A percentile compares a stretch with the other conserved stretches of the same genome.
These are phyloP conservation scores for Laetiporus sulphureus DNA, from an alignment of 1,284 basidiomycete genomes.

Conservation along the genomic window DNA sequence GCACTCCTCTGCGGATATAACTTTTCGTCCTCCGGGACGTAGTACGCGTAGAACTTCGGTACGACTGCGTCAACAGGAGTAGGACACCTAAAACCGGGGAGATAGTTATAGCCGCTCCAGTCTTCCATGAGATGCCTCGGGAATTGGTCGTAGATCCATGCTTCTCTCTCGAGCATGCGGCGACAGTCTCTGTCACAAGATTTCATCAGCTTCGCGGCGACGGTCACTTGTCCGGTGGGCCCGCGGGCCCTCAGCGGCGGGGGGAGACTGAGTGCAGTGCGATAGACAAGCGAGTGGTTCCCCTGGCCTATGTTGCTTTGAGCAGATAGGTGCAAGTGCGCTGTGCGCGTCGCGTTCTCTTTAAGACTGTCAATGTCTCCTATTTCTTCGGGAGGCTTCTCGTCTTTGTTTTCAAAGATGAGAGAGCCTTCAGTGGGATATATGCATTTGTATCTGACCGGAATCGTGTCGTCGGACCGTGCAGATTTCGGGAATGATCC, in stretches of 20 bases:
- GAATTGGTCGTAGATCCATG: conserved; percentile 36
- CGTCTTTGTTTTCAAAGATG: not conserved
- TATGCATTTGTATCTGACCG: conserved; percentile 20
- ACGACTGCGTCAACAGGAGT: conserved; percentile 38
- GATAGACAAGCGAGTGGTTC: conserved; percentile 27
- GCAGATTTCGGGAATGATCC: not conserved
- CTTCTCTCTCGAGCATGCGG: conserved; percentile 32
- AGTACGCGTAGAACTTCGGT: conserved; percentile 50
- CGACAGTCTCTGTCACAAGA: conserved; percentile 11
- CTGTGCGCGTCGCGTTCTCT: conserved; percentile 8
- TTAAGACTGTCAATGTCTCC: too few species aligned
- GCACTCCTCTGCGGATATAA: conserved; percentile 26
- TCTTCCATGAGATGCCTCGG: conserved; percentile 39
- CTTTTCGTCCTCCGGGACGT: conserved; percentile 26
- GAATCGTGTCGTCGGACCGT: not conserved
- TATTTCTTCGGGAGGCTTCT: too few species aligned
- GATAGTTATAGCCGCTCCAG: conserved; percentile 37
- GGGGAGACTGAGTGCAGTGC: conserved; percentile 24
- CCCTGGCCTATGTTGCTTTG: conserved; percentile 24
- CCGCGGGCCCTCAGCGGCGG: conserved; percentile 15
- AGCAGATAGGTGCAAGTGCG: conserved; percentile 21
- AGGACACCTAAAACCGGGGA: conserved; percentile 34
- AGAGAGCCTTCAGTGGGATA: conserved; percentile 10
- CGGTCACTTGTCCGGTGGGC: conserved; percentile 20
- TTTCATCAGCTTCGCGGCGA: conserved; percentile 26